phyloP scores from a whole-genome alignment of 768 basidiomycete genomes.

The Tephrocybe sp. region DNA sequence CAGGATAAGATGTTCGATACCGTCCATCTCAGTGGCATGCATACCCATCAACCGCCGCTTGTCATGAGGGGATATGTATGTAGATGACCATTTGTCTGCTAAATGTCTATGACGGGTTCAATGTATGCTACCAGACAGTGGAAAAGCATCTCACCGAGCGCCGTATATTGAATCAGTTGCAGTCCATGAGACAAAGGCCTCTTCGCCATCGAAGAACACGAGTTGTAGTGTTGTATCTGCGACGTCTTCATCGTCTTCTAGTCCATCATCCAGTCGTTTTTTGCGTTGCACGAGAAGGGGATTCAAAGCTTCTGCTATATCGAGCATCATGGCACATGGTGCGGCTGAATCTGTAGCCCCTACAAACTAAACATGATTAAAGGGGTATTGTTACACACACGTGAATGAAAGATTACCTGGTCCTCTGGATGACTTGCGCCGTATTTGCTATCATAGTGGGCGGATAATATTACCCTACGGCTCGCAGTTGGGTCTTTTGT shows the following conservation, averaged over 20 bases:
- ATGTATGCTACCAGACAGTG: constrained; percentile 1
- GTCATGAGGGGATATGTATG: constrained; percentile 59
- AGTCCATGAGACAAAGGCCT: constrained; percentile 92
- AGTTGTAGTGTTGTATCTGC: constrained; percentile 87
- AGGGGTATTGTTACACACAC: not conserved
- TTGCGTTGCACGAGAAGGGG: constrained; percentile 65
- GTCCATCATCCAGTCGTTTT: constrained; percentile 50
- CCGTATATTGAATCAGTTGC: constrained; percentile 91
- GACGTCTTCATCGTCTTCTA: constrained; percentile 73
- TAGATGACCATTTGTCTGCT: constrained; percentile 78
- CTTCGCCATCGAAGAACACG: constrained; percentile 97
- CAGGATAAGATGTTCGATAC: constrained; percentile 89
- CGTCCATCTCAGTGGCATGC: constrained; percentile 63
- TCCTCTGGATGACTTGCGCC: constrained; percentile 69
- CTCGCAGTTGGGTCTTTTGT: constrained; percentile 90
- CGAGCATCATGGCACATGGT: constrained; percentile 91
- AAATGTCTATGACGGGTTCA: constrained; percentile 64
- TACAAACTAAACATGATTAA: constrained; percentile 65
- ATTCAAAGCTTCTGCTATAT: constrained; percentile 83
- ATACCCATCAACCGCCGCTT: constrained; percentile 58
- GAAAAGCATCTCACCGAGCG: constrained; percentile 63
- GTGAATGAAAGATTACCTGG: constrained; percentile 49
- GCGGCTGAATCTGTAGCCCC: constrained; percentile 98
- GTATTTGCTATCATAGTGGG: constrained; percentile 94
- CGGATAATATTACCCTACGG: constrained; percentile 81